These are phyloP conservation scores for Lactarius sanguifluus DNA, from an alignment of 768 basidiomycete species.

Conservation along the genomic window DNA sequence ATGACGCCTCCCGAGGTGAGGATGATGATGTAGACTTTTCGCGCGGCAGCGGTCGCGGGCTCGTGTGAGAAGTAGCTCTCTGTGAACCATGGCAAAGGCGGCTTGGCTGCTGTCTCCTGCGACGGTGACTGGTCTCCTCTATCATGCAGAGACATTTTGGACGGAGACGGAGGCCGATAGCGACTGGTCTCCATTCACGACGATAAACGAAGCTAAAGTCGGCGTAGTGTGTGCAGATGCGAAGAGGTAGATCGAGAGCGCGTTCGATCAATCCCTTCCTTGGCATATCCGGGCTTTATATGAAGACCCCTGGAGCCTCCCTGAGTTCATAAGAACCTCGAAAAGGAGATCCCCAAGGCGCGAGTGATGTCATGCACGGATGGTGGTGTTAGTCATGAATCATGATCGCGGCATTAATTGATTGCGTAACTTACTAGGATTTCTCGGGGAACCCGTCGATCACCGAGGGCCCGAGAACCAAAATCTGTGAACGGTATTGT, in stretches of 20 bases:
- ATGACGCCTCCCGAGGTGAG: conserved; percentile 39
- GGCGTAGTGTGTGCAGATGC: neutral
- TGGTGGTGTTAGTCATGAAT: too few species aligned
- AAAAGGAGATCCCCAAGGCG: too few species aligned
- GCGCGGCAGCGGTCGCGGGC: conserved; percentile 32
- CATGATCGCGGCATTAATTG: too few species aligned
- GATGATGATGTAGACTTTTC: conserved; percentile 44
- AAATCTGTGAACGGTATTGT: neutral
- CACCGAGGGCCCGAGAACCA: too few species aligned
- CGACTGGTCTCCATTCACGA: neutral
- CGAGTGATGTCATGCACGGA: too few species aligned
- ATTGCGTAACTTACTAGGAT: too few species aligned
- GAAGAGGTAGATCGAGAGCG: neutral
- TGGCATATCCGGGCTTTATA: too few species aligned
- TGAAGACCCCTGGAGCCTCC: too few species aligned
- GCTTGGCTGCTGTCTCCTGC: neutral
- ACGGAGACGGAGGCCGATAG: conserved; percentile 5
- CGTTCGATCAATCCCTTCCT: neutral
- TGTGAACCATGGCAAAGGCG: conserved; percentile 26
- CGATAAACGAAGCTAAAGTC: neutral
- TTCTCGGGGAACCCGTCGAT: too few species aligned
- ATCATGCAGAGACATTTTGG: neutral
- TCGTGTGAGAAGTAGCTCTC: conserved; percentile 29
- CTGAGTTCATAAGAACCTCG: too few species aligned
- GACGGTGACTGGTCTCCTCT: neutral